phyloP scores from a whole-genome alignment of 768 basidiomycete species.

The Psilocybe tampanensis region DNA sequence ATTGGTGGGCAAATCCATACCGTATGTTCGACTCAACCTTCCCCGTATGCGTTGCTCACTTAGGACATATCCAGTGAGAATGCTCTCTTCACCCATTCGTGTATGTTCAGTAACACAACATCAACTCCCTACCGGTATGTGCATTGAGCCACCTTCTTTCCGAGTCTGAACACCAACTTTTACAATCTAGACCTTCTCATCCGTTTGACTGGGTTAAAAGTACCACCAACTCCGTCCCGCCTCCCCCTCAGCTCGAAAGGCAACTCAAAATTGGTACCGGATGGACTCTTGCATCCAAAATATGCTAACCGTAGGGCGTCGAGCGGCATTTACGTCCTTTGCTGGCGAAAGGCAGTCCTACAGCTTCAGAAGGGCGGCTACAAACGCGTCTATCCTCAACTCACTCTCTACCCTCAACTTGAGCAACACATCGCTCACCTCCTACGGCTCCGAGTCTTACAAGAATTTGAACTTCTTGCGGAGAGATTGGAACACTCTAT shows the following conservation, averaged over 20 bases:
- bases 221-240: slow-evolving; percentile 33
- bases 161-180: neutral
- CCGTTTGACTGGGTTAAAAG: slow-evolving; percentile 53
- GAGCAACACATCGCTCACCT: slow-evolving; percentile 62
- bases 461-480: slow-evolving; percentile 68
- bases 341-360: slow-evolving; percentile 54
- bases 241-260: neutral
- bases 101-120: slow-evolving; percentile 51
- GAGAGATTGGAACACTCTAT: slow-evolving; percentile 38
- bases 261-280: slow-evolving; percentile 37
- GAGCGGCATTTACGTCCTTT: slow-evolving; percentile 59
- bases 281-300: slow-evolving; percentile 68
- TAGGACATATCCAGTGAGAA: slow-evolving; percentile 52
- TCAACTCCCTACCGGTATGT: slow-evolving; percentile 59
- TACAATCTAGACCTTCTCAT: slow-evolving; percentile 60
- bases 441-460: slow-evolving; percentile 72
- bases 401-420: slow-evolving; percentile 44
- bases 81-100: slow-evolving; percentile 69
- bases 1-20: slow-evolving; percentile 79
- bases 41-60: neutral
- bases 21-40: slow-evolving; percentile 41
- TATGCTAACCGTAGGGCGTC: slow-evolving; percentile 48
- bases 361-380: slow-evolving; percentile 35
- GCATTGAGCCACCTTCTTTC: neutral
- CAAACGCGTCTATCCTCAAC: slow-evolving; percentile 31